These are phyloP conservation scores for Zasmidium citrigriseum DNA, from an alignment of 2,329 filamentous ascomycete genomes.

Conservation along the genomic window DNA sequence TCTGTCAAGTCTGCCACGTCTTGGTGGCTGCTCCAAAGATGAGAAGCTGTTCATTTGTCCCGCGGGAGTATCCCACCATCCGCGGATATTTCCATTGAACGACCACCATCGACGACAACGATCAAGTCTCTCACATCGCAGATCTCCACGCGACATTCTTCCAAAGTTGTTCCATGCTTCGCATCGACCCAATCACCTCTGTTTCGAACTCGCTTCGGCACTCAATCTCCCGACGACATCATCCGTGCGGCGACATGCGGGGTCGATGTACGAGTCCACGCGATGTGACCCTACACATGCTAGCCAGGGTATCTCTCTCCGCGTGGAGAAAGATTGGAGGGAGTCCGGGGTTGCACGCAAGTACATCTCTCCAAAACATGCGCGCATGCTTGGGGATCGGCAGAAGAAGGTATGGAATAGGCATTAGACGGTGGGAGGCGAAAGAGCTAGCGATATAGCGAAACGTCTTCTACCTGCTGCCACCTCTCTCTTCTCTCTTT, in stretches of 20 bases:
- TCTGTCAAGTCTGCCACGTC: not conserved
- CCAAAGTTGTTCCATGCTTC: slow-evolving; percentile 3
- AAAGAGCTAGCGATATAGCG: not conserved
- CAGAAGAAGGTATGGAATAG: not conserved
- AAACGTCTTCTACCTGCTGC: not conserved
- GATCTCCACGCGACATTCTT: slow-evolving; percentile 2
- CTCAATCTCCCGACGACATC: slow-evolving; percentile 1
- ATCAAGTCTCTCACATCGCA: not conserved
- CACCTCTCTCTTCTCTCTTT: not conserved
- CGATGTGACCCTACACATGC: not conserved
- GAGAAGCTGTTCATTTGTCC: too few species aligned
- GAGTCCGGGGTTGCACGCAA: not conserved
- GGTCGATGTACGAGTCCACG: too few species aligned
- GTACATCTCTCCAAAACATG: not conserved
- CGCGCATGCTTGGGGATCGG: not conserved
- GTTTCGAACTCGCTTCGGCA: not conserved
- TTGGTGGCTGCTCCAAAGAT: not conserved
- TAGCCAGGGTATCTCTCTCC: slow-evolving; percentile 1
- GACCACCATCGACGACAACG: not conserved
- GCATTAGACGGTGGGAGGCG: not conserved
- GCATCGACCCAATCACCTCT: not conserved
- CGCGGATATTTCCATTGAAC: too few species aligned
- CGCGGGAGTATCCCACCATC: too few species aligned
- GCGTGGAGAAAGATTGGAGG: not conserved
- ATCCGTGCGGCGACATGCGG: not conserved